Percentiles rank a stretch among this genome's conserved stretches.
Evolutionary conservation across 2,329 filamentous ascomycete species (phyloP).

Genomic region (Colletotrichum camelliae): DNA sequence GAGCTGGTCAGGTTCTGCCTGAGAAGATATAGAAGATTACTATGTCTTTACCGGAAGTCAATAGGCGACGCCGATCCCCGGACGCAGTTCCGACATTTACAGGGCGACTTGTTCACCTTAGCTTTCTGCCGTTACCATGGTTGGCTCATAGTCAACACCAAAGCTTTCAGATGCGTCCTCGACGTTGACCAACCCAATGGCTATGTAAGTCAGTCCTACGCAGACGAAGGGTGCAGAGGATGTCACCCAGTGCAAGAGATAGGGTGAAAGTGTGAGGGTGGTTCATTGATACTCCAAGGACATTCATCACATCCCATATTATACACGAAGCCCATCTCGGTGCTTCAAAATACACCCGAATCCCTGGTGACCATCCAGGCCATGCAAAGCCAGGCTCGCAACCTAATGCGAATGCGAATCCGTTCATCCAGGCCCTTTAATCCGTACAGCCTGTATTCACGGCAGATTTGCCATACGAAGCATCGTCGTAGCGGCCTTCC

Average conservation of each 20-base stretch:
- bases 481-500: neutral
- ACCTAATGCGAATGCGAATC: neutral
- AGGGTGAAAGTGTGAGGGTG: neutral
- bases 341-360: conserved; percentile 7
- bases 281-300: neutral
- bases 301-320: neutral
- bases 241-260: neutral
- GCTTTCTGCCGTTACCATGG: neutral
- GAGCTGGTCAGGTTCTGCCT: neutral
- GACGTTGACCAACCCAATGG: neutral
- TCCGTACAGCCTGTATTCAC: neutral
- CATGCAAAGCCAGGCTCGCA: neutral
- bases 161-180: neutral
- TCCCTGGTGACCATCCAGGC: neutral
- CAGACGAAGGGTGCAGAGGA: neutral
- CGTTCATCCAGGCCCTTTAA: neutral
- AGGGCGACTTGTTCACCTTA: neutral
- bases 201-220: neutral
- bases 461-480: neutral
- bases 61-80: neutral
- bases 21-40: neutral
- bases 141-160: neutral
- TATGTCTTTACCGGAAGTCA: neutral
- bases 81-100: neutral
- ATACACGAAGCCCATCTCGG: conserved; percentile 8